A percentile compares a stretch with the other conserved stretches of the same genome.
Evolutionary conservation across 352 stramenopile genomes (phyloP).

Genomic region (Globisporangium ultimum): DNA sequence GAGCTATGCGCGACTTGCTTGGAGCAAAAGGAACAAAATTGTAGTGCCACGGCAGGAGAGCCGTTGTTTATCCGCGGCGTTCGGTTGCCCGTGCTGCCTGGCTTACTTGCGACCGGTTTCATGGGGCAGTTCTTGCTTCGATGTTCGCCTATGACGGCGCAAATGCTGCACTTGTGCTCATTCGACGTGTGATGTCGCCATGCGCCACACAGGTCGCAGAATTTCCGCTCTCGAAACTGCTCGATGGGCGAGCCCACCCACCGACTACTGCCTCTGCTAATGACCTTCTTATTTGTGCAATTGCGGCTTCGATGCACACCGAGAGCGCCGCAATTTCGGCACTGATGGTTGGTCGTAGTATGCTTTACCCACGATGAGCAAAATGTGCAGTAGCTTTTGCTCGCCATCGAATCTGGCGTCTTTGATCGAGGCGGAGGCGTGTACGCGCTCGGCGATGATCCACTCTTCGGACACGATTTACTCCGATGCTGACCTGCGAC

Average conservation of each 20-base stretch:
- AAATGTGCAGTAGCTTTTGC: conserved; percentile 55
- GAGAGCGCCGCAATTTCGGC: conserved; percentile 46
- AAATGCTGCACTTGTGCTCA: conserved; percentile 67
- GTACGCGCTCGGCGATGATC: conserved; percentile 19
- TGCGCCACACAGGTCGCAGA: conserved; percentile 57
- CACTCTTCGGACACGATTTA: conserved; percentile 34
- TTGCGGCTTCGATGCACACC: conserved; percentile 57
- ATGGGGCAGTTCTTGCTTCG: conserved; percentile 61
- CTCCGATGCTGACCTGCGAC: conserved; percentile 57
- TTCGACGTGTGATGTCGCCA: conserved; percentile 50
- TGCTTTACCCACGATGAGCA: conserved; percentile 54
- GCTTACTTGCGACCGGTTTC: conserved; percentile 16
- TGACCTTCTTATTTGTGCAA: conserved; percentile 25
- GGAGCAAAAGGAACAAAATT: conserved; percentile 57
- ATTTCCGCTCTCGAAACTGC: conserved; percentile 34
- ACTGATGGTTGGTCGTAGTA: conserved; percentile 55
- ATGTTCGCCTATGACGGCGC: conserved; percentile 52
- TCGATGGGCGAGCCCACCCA: conserved; percentile 51
- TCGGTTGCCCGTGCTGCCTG: conserved; percentile 1
- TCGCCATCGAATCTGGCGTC: conserved; percentile 5
- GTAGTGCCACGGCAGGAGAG: conserved; percentile 6
- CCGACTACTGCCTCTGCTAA: conserved; percentile 15
- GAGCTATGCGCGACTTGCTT: conserved; percentile 55
- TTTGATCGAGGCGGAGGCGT: conserved; percentile 8
- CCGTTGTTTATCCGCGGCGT: conserved; percentile 13